Conservation (phyloP, 805 yeast genomes). For the Candida sithepensis region DNA sequence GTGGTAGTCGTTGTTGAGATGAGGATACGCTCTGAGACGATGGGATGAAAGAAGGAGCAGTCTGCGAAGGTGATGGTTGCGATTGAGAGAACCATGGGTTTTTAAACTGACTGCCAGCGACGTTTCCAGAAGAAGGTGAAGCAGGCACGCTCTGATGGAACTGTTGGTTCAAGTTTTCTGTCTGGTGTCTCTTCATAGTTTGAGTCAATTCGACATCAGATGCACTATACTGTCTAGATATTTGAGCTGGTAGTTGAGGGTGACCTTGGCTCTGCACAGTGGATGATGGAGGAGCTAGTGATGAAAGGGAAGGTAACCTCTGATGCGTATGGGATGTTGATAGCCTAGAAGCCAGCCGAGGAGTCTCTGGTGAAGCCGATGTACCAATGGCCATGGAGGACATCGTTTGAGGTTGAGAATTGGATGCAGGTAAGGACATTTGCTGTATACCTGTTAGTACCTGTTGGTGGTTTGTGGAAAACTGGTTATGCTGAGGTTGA, state of each 20-base stretch:
- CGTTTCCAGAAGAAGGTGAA: neutral
- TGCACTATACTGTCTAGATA: conserved; percentile 16
- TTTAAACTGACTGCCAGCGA: conserved; percentile 11
- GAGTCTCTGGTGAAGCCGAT: conserved; percentile 1
- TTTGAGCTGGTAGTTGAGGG: conserved; percentile 6
- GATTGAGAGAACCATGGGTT: conserved; percentile 19
- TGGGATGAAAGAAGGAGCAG: neutral
- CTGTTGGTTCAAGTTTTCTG: conserved; percentile 12
- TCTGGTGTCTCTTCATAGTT: conserved; percentile 17
- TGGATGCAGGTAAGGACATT: conserved; percentile 18
- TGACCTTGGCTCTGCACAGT: neutral
- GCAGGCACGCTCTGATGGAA: neutral
- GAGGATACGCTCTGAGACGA: neutral
- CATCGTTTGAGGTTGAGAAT: conserved; percentile 7
- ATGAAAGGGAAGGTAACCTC: conserved; percentile 20
- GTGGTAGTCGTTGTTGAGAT: conserved; percentile 12
- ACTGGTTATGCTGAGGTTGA: conserved; percentile 2
- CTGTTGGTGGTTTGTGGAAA: conserved; percentile 14
- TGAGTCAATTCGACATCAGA: conserved; percentile 15
- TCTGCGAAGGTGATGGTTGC: conserved; percentile 3
- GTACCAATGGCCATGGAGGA: conserved; percentile 5
- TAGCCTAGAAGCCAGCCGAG: conserved; percentile 13
- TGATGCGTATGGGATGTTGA: conserved; percentile 18
- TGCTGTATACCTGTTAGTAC: conserved; percentile 20
- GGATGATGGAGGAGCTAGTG: conserved; percentile 9